Conservation (phyloP, 2,329 filamentous ascomycete species). For the Cercospora zeae-maydis region DNA sequence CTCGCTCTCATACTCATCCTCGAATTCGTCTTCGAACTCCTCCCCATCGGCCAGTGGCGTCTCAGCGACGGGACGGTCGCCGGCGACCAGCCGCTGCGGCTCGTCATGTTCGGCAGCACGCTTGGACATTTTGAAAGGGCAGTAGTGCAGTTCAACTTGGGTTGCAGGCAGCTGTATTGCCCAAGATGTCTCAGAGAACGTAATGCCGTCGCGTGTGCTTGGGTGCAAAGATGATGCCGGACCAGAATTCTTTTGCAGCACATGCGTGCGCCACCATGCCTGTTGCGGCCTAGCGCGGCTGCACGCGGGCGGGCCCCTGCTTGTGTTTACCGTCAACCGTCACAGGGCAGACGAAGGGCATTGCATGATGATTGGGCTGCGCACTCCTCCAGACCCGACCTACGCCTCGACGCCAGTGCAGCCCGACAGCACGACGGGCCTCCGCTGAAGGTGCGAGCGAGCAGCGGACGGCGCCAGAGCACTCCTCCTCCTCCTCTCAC, state of each 20-base stretch:
- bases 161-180: constrained; percentile 28
- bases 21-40: constrained; percentile 94
- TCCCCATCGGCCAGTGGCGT: constrained; percentile 52
- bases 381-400: not conserved
- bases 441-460: not conserved
- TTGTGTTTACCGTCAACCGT: not conserved
- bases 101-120: constrained; percentile 54
- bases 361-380: not conserved
- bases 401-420: not conserved
- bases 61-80: constrained; percentile 54
- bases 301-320: not conserved
- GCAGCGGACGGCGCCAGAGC: not conserved
- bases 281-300: not conserved
- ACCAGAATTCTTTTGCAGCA: constrained; percentile 1
- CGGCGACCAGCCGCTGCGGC: constrained; percentile 56
- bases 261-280: not conserved
- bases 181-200: constrained; percentile 29
- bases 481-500: not conserved
- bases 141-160: constrained; percentile 18
- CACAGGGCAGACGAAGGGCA: not conserved
- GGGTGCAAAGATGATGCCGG: not conserved
- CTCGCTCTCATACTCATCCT: constrained; percentile 84
- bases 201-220: constrained; percentile 24
- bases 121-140: constrained; percentile 53
- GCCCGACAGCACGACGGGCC: not conserved